phyloP scores from a whole-genome alignment of 2,329 filamentous ascomycete genomes.

The Biscogniauxia marginata region DNA sequence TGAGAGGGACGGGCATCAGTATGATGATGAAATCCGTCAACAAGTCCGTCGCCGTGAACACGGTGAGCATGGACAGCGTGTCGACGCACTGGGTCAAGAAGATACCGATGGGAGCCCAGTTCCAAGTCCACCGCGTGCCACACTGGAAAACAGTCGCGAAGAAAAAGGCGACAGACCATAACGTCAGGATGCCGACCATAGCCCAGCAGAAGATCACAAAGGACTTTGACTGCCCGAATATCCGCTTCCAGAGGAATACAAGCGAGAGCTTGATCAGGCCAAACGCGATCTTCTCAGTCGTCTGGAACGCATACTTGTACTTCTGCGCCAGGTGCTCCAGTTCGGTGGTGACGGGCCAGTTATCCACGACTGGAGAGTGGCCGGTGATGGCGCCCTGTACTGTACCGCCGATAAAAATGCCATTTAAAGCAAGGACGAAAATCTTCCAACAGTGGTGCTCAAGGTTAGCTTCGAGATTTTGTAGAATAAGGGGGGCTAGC shows the following conservation, averaged over 20 bases:
- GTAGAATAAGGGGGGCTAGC: too few species aligned
- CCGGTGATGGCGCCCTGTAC: conserved; percentile 11
- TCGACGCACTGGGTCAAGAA: conserved; percentile 10
- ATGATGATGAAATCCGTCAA: conserved; percentile 15
- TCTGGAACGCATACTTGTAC: conserved; percentile 23
- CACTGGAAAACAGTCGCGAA: conserved; percentile 23
- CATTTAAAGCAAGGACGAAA: conserved; percentile 9
- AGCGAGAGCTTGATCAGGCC: conserved; percentile 24
- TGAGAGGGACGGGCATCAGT: conserved; percentile 11
- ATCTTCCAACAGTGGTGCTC: conserved; percentile 5
- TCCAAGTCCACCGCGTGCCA: conserved; percentile 12
- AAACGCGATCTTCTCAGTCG: conserved; percentile 18
- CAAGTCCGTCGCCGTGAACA: conserved; percentile 12
- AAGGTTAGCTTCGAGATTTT: too few species aligned
- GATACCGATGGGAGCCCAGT: conserved; percentile 16
- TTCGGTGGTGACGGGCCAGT: conserved; percentile 11
- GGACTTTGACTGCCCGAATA: conserved; percentile 11
- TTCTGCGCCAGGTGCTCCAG: conserved; percentile 14
- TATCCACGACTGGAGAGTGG: conserved; percentile 7
- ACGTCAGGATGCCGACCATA: conserved; percentile 13
- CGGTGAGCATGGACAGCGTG: conserved; percentile 1
- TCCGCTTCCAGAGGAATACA: conserved; percentile 22
- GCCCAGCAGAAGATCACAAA: conserved; percentile 10
- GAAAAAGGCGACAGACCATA: conserved; percentile 23
- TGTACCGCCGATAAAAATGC: conserved; percentile 11